Evolutionary conservation across 345 rosid genomes (phyloP), one percentile per base, ranked within the genome.

Genomic region (Ceriops zippeliana): DNA sequence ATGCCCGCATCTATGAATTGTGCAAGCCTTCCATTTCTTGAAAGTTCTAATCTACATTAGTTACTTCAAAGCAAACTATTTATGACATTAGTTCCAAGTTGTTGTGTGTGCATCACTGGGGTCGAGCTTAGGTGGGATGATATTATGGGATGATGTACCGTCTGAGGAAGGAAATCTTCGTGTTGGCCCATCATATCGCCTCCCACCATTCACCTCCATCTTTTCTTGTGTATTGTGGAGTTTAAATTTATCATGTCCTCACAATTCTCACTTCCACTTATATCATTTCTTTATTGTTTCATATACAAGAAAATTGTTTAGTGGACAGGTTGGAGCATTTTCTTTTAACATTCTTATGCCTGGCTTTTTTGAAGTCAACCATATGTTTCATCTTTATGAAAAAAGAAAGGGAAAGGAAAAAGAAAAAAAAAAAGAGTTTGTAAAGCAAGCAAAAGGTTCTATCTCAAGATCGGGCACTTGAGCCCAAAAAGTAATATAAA

Each of bases 181-280:
- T 56, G 13, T 16, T 72, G 21, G 58, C 2, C 66, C 60, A 60
- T 66, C 66, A 73, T 73, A 34, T 35, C 66, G 76, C 76, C 31
- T 38, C 53, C 76, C 70, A 59, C 61, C 26, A 54, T 38, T 54
- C 52, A 15, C 24, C 63, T 61, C 13, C 9, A 15, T 62, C 21
- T 5, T 6, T 7, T 37, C 16, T 24, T 19, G 32, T 52, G 28
- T 20, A 27, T 35, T 22, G 27, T 49, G 31, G 32, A 51, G 21
- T 10, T 22, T 8, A 7, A 2, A 67, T 32, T 56, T 21, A 24
- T 24, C 31, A 10, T 56, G 13, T 56, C 6, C 59, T 27, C 11
- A 11, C 11, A 24, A 46, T 19, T 51, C 20, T 16, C 47, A 2
- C 19, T 64, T 64, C 28, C 24, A 47, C 51, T 31, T 5, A 11